Evolutionary conservation across 768 basidiomycete genomes (phyloP), one percentile per base, ranked within the genome.

Genomic region (Leccinellum albellum): DNA sequence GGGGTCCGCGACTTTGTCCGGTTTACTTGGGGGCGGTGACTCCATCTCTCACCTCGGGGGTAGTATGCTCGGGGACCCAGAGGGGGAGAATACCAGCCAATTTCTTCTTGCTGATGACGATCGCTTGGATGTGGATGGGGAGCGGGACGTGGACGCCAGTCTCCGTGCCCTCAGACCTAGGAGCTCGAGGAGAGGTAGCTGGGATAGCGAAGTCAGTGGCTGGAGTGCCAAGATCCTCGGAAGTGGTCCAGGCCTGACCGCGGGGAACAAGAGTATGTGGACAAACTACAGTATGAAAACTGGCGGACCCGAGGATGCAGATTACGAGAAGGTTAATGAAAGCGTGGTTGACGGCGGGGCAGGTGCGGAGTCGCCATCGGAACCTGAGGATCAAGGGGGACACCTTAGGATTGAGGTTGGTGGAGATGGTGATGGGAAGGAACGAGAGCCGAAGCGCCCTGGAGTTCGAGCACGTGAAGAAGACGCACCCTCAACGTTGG

Each of bases 201-300:
- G 94, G 90, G 95, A 91, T 64, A 94, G 93, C 64, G 89, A 88
- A 66, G 87, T 83, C 24, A 94, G 90, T 62, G 81, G 88, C 44
- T 95, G 92, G 92, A 93, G 91, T 68, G 91, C 93, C 6, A 76
- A 80, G 59, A 73, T 88, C 29, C 69, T 74, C 6, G 81, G 82
- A 45, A 72, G 70, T 20, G 78, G 76, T 3, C 73, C 77, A 8
- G 79, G 78, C 23, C 75, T 79, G 6, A 73, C 81, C 1, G 67
- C 66, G 23, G 75, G 81, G 59, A 85, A 82, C 60, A 79, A 82
- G 62, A 87, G 83, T 57, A 58, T 84, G 29, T 83, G 86, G 80
- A 81, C 82, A 8, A 77, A 77, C 51, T 82, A 84, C 53, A 88
- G 86, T 61, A 69, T 80, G 53, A 80, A 79, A 62, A 84, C 86